Evolutionary conservation across 441 rosid genomes (phyloP).

Genomic region (Breynia disticha): DNA sequence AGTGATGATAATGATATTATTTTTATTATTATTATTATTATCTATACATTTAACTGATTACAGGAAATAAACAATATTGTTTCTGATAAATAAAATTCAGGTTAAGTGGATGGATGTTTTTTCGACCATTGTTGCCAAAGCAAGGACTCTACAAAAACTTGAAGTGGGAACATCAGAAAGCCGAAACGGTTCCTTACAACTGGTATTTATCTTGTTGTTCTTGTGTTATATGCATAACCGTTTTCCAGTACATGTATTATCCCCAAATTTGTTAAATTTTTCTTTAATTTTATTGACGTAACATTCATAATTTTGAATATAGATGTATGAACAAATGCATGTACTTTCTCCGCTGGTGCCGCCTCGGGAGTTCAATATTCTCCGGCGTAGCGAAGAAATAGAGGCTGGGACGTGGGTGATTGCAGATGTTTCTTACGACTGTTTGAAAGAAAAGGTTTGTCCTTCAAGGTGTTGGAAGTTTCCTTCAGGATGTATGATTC

Average conservation of each 20-base stretch:
- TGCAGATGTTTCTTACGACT: slow-evolving; percentile 40
- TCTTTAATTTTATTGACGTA: too few species aligned
- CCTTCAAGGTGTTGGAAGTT: slow-evolving; percentile 38
- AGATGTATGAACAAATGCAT: slow-evolving; percentile 56
- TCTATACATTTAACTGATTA: not conserved
- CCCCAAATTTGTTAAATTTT: too few species aligned
- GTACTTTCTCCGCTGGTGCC: slow-evolving; percentile 65
- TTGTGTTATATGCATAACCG: too few species aligned
- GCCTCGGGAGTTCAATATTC: slow-evolving; percentile 45
- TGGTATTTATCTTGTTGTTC: slow-evolving; percentile 21
- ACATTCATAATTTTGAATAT: too few species aligned
- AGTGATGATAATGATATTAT: slow-evolving; percentile 5
- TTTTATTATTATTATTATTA: not conserved
- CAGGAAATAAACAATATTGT: too few species aligned
- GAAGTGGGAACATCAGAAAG: slow-evolving; percentile 22
- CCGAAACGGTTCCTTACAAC: slow-evolving; percentile 26
- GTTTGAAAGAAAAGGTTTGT: slow-evolving; percentile 11
- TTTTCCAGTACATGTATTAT: too few species aligned
- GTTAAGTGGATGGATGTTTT: slow-evolving; percentile 49
- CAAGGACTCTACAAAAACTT: slow-evolving; percentile 31
- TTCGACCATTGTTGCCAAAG: slow-evolving; percentile 48
- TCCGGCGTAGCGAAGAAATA: slow-evolving; percentile 44
- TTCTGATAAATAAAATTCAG: slow-evolving; percentile 18
- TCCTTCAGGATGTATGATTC: slow-evolving; percentile 77
- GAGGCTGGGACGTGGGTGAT: slow-evolving; percentile 48